Conservation (phyloP, 176 grass and related monocot species). For the Ampelocalamus luodianensis region DNA sequence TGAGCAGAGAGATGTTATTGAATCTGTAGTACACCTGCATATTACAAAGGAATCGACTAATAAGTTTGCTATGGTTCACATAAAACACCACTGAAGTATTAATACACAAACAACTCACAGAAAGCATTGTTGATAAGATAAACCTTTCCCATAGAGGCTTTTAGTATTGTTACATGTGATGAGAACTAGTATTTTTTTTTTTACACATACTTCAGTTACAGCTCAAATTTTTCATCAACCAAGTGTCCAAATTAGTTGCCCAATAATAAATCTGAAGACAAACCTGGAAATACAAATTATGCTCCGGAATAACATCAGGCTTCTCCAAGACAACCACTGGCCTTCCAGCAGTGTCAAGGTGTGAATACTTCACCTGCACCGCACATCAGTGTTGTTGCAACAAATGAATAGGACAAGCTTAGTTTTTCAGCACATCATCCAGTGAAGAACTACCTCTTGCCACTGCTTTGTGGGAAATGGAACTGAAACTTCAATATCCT, state of each 20-base stretch:
- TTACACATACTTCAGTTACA: conserved; percentile 27
- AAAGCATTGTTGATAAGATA: conserved; percentile 1
- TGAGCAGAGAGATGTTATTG: conserved; percentile 81
- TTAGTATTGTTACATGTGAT: conserved; percentile 3
- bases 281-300: conserved; percentile 97
- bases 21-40: conserved; percentile 91
- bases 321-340: conserved; percentile 89
- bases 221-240: neutral
- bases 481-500: conserved; percentile 73
- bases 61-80: conserved; percentile 24
- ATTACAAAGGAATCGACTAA: conserved; percentile 42
- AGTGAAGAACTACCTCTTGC: conserved; percentile 63
- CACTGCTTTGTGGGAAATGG: conserved; percentile 80
- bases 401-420: conserved; percentile 18
- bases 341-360: conserved; percentile 91
- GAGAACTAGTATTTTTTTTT: neutral
- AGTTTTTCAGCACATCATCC: neutral
- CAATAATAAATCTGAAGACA: conserved; percentile 16
- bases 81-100: neutral
- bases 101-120: conserved; percentile 4
- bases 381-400: conserved; percentile 40
- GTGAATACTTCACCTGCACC: conserved; percentile 93
- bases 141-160: conserved; percentile 14
- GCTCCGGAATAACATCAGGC: conserved; percentile 89
- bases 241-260: neutral